Percentiles rank a stretch among this genome's conserved stretches.
phyloP scores from a whole-genome alignment of 768 basidiomycete species.

The Grammothele lineata region DNA sequence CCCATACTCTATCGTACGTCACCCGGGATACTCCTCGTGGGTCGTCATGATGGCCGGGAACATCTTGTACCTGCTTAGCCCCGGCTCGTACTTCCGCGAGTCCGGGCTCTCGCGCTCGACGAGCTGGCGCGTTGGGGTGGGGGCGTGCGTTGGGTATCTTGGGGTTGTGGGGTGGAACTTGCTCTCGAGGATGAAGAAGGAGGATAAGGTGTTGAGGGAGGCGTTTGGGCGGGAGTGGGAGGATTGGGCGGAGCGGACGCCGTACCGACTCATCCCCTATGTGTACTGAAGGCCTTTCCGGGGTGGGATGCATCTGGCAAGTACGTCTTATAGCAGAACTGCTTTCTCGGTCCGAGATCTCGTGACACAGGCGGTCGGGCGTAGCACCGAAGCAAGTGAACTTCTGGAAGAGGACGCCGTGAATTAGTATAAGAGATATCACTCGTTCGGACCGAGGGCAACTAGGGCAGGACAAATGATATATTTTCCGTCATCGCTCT shows the following conservation, averaged over 20 bases:
- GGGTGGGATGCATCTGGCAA: not conserved
- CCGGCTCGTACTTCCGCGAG: not conserved
- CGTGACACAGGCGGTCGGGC: not conserved
- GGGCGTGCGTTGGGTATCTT: not conserved
- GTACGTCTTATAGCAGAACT: too few relatives aligned
- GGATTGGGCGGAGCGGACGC: conserved; percentile 4
- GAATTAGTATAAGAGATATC: too few relatives aligned
- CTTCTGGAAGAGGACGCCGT: too few relatives aligned
- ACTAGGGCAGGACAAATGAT: too few relatives aligned
- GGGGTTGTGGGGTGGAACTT: not conserved
- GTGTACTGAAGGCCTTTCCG: too few relatives aligned
- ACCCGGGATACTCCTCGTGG: conserved; percentile 4
- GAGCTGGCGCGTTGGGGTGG: not conserved
- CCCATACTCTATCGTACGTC: conserved; percentile 8
- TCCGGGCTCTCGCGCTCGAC: not conserved
- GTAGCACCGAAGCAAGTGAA: not conserved
- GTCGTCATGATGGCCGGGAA: not conserved
- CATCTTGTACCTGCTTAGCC: not conserved
- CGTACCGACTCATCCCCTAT: conserved; percentile 9
- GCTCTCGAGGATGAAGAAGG: not conserved
- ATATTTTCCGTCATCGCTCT: too few relatives aligned
- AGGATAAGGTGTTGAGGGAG: conserved; percentile 10
- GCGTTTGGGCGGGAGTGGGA: conserved; percentile 13
- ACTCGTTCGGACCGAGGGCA: too few relatives aligned
- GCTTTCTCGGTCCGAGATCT: too few relatives aligned